phyloP scores from a whole-genome alignment of 2,329 filamentous ascomycete genomes.

The Botrytis cinerea region DNA sequence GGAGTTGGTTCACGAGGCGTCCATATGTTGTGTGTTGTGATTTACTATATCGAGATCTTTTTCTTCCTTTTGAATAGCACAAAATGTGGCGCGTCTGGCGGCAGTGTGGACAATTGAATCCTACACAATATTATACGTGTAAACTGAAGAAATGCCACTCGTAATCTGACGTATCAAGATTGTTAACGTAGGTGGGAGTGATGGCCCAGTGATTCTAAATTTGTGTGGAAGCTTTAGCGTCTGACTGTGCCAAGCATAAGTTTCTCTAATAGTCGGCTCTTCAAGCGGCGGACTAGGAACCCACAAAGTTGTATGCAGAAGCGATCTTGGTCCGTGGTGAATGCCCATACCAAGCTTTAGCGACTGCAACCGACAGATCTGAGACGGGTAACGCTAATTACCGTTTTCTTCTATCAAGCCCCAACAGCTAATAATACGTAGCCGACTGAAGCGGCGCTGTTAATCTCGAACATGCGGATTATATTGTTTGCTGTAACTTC shows the following conservation, averaged over 20 bases:
- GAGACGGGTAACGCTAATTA: neutral
- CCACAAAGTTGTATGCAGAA: constrained; percentile 1
- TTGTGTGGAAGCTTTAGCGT: neutral
- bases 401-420: neutral
- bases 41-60: neutral
- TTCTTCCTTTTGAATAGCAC: neutral
- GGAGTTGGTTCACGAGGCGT: neutral
- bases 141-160: neutral
- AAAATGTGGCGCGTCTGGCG: neutral
- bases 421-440: neutral
- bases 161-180: neutral
- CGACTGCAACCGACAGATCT: neutral
- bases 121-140: neutral
- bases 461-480: neutral
- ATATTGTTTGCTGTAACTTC: neutral
- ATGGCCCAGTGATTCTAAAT: neutral
- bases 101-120: neutral
- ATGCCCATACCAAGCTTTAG: neutral
- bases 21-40: neutral
- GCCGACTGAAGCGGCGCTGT: neutral
- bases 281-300: neutral
- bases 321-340: neutral
- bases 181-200: neutral
- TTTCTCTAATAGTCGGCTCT: neutral
- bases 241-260: neutral